A percentile compares a stretch with the other conserved stretches of the same genome.
phyloP scores from a whole-genome alignment of 768 basidiomycete genomes.

The Tricholoma flavovirens region DNA sequence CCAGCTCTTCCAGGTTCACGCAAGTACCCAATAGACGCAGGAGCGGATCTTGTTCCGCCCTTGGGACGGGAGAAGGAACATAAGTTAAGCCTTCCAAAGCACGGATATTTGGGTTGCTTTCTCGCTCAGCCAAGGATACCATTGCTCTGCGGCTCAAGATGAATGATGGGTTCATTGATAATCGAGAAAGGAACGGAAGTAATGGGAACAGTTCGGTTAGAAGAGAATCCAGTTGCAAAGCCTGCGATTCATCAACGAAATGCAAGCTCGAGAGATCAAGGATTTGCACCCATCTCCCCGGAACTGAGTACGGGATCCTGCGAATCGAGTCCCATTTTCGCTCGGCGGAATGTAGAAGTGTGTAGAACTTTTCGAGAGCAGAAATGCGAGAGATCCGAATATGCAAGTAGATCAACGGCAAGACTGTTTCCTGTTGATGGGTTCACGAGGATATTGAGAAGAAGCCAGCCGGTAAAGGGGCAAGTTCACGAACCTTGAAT shows the following conservation, averaged over 20 bases:
- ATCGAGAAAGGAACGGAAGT: conserved; percentile 52
- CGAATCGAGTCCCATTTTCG: conserved; percentile 84
- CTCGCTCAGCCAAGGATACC: conserved; percentile 44
- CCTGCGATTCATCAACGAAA: conserved; percentile 39
- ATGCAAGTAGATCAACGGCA: conserved; percentile 62
- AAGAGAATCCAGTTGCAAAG: conserved; percentile 54
- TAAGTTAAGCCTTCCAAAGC: conserved; percentile 54
- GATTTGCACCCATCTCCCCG: conserved; percentile 79
- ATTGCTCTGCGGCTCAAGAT: conserved; percentile 57
- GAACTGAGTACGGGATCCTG: conserved; percentile 80
- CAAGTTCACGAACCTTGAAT: conserved; percentile 35
- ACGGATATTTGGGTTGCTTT: conserved; percentile 44
- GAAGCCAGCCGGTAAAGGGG: not conserved
- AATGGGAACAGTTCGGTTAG: conserved; percentile 63
- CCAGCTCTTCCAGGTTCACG: conserved; percentile 54
- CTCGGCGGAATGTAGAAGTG: conserved; percentile 57
- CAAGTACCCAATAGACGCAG: conserved; percentile 52
- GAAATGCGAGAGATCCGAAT: conserved; percentile 39
- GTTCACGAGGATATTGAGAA: not conserved
- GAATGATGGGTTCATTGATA: conserved; percentile 53
- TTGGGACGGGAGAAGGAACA: conserved; percentile 26
- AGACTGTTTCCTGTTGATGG: conserved; percentile 47
- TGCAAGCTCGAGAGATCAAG: conserved; percentile 63
- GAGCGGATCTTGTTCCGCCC: conserved; percentile 48
- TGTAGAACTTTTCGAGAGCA: conserved; percentile 51